phyloP scores from a whole-genome alignment of 345 rosid species.

The Aquilaria malaccensis region DNA sequence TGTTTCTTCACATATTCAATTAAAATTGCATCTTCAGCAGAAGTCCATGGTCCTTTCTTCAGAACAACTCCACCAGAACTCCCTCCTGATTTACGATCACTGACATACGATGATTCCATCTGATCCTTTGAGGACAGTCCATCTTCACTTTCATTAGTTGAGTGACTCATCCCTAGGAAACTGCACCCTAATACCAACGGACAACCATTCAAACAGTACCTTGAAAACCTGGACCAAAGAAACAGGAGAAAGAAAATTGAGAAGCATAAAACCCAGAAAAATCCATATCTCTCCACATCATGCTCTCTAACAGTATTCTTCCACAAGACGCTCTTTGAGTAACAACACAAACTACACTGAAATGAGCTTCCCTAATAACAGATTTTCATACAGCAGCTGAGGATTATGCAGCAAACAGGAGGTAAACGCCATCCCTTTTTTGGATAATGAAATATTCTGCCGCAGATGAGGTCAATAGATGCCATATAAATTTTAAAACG shows the following conservation, averaged over 20 bases:
- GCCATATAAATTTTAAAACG: conserved; percentile 1
- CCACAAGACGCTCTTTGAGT: not conserved
- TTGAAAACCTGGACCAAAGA: conserved; percentile 30
- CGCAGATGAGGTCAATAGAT: not conserved
- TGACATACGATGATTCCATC: conserved; percentile 44
- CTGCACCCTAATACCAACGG: conserved; percentile 25
- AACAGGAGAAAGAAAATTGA: conserved; percentile 5
- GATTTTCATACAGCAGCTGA: too few species aligned
- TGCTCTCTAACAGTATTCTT: conserved; percentile 2
- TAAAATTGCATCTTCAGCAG: conserved; percentile 88
- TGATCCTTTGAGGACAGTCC: conserved; percentile 43
- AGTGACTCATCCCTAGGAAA: conserved; percentile 59
- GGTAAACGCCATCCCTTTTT: conserved; percentile 5
- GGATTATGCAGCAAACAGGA: not conserved
- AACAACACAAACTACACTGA: conserved; percentile 11
- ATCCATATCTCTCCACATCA: conserved; percentile 14
- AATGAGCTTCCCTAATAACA: too few species aligned
- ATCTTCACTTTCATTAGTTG: conserved; percentile 57
- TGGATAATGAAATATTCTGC: not conserved
- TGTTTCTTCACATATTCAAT: conserved; percentile 89
- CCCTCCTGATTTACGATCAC: conserved; percentile 36
- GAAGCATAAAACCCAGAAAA: conserved; percentile 8
- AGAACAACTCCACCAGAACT: conserved; percentile 34
- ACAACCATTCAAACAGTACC: conserved; percentile 32
- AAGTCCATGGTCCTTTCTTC: conserved; percentile 99